phyloP scores from a whole-genome alignment of 192 early-diverging fungal species.

The Powellomyces hirtus region DNA sequence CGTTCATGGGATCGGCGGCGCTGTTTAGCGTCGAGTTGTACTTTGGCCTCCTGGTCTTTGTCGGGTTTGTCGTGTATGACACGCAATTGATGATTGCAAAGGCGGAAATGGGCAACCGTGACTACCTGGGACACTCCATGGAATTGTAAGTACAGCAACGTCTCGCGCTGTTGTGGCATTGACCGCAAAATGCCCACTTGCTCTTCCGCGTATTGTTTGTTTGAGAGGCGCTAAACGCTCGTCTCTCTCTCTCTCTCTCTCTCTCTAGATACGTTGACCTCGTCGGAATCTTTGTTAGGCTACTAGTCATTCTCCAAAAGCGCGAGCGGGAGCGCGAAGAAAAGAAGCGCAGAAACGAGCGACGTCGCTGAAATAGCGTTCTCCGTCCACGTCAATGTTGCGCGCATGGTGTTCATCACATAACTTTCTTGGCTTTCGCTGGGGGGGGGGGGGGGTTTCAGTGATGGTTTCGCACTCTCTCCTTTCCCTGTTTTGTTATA shows the following conservation, averaged over 20 bases:
- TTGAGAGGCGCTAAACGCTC: constrained; percentile 32
- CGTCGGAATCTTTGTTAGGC: constrained; percentile 50
- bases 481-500: too few relatives aligned
- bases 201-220: too few relatives aligned
- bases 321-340: constrained; percentile 30
- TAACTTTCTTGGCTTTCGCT: too few relatives aligned
- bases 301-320: constrained; percentile 41
- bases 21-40: constrained; percentile 50
- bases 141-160: constrained; percentile 5
- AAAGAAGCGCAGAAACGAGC: not conserved
- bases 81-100: constrained; percentile 55
- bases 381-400: too few relatives aligned
- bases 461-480: too few relatives aligned
- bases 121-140: constrained; percentile 8
- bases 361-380: constrained; percentile 4
- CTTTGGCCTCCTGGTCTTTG: constrained; percentile 49
- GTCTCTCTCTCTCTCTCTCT: constrained; percentile 38
- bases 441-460: too few relatives aligned
- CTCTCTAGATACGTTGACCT: constrained; percentile 42
- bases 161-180: not conserved
- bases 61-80: constrained; percentile 53
- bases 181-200: too few relatives aligned
- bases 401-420: too few relatives aligned
- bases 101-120: constrained; percentile 9
- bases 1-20: constrained; percentile 33